phyloP scores from a whole-genome alignment of 208 protist species.

The Leptomonas pyrrhocoris region DNA sequence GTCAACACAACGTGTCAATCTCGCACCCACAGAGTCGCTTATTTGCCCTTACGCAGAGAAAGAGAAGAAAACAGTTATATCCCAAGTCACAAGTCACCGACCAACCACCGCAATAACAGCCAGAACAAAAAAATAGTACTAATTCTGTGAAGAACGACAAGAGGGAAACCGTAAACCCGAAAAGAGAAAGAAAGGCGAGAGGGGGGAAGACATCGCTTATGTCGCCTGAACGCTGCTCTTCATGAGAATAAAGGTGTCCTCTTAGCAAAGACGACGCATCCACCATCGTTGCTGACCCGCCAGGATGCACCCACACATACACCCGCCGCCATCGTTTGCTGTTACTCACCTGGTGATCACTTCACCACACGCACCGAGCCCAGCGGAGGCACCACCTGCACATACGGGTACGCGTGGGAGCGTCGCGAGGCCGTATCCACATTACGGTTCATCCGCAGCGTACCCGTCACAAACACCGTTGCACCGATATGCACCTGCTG shows the following conservation, averaged over 20 bases:
- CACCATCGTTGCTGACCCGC: not conserved
- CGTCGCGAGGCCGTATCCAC: conserved; percentile 62
- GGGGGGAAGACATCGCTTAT: not conserved
- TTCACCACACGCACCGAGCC: conserved; percentile 58
- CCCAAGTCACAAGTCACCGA: no score
- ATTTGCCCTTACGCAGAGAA: no score
- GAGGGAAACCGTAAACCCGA: no score
- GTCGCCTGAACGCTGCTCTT: not conserved
- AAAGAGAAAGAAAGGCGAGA: no score
- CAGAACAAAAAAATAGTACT: no score
- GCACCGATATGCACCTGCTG: conserved; percentile 57
- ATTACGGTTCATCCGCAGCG: conserved; percentile 77
- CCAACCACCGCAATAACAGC: no score
- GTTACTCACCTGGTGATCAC: conserved; percentile 12
- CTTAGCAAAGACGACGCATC: no score
- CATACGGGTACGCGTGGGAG: conserved; percentile 81
- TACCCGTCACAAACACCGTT: conserved; percentile 58
- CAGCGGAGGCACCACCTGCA: conserved; percentile 76
- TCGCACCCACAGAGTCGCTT: no score
- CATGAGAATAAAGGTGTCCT: no score
- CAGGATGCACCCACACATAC: not conserved
- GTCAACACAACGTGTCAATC: no score
- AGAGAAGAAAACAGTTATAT: no score
- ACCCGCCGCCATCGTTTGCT: not conserved
- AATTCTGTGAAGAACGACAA: no score